Percentiles rank a stretch among this genome's conserved stretches.
Conservation (phyloP, 306 rosid genomes). For the Cucurbita ficifolia region DNA sequence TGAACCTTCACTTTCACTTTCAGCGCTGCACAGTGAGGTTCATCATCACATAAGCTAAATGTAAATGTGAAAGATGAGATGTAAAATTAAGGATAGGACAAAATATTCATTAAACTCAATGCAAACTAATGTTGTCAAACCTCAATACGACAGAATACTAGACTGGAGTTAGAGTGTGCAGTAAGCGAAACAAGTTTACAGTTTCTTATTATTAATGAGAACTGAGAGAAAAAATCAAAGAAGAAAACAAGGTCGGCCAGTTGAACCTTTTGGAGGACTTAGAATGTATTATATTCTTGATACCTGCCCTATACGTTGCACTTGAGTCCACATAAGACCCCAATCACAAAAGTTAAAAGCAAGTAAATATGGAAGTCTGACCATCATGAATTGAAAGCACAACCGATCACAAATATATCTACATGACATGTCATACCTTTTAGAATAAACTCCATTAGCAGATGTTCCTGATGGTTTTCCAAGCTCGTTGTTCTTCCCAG, state of each 20-base stretch:
- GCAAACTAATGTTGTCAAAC: background rate
- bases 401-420: background rate
- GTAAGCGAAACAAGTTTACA: background rate
- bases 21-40: slow-evolving; percentile 61
- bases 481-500: slow-evolving; percentile 75
- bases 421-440: slow-evolving; percentile 41
- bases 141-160: background rate
- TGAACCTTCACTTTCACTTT: slow-evolving; percentile 81
- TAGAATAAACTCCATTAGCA: slow-evolving; percentile 69
- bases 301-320: background rate
- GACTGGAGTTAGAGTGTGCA: background rate
- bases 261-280: slow-evolving; percentile 6
- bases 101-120: background rate
- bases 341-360: background rate
- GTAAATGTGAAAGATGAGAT: slow-evolving; percentile 7
- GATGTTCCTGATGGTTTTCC: slow-evolving; percentile 65
- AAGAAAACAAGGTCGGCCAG: background rate
- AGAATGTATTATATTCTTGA: background rate
- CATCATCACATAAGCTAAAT: slow-evolving; percentile 23
- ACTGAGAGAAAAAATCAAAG: background rate
- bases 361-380: background rate
- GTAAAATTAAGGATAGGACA: background rate
- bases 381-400: background rate
- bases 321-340: background rate
- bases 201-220: background rate